These are phyloP conservation scores for Tolypocladium nubicola DNA, from an alignment of 2,329 filamentous ascomycete genomes.

Conservation along the genomic window DNA sequence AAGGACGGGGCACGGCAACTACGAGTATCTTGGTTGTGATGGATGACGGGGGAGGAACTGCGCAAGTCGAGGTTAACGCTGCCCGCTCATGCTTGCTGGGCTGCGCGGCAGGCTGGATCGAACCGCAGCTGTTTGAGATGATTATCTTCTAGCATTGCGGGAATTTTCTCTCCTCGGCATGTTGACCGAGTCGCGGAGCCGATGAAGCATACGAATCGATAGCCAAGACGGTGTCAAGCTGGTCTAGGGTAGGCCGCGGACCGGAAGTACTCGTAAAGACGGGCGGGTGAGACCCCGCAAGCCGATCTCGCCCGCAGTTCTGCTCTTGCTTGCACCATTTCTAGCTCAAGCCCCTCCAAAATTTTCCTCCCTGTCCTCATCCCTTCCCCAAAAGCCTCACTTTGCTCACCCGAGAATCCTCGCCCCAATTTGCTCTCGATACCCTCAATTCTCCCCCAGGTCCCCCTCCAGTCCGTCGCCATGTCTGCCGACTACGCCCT, in stretches of 20 bases:
- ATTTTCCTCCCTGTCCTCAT: constrained; percentile 1
- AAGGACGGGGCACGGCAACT: neutral
- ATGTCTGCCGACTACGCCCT: constrained; percentile 42
- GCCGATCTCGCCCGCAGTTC: constrained; percentile 7
- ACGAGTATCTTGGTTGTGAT: too few species aligned
- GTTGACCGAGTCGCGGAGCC: too few species aligned
- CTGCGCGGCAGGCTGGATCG: too few species aligned
- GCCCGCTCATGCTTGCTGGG: neutral
- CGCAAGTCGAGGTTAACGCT: neutral
- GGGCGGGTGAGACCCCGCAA: constrained; percentile 3
- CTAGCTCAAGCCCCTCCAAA: constrained; percentile 1
- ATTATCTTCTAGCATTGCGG: neutral
- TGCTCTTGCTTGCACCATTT: neutral
- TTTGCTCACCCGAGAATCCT: neutral
- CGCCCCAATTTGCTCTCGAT: neutral
- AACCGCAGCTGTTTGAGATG: neutral
- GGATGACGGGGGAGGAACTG: neutral
- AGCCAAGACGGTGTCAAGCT: too few species aligned
- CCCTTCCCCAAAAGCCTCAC: neutral
- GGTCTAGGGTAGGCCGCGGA: neutral
- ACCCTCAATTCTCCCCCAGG: neutral
- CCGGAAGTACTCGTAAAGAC: neutral
- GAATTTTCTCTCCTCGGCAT: too few species aligned
- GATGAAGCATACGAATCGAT: too few species aligned
- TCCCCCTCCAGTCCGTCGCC: constrained; percentile 10